Conservation (phyloP, 1,284 basidiomycete genomes). For the Chalciporus sp. region DNA sequence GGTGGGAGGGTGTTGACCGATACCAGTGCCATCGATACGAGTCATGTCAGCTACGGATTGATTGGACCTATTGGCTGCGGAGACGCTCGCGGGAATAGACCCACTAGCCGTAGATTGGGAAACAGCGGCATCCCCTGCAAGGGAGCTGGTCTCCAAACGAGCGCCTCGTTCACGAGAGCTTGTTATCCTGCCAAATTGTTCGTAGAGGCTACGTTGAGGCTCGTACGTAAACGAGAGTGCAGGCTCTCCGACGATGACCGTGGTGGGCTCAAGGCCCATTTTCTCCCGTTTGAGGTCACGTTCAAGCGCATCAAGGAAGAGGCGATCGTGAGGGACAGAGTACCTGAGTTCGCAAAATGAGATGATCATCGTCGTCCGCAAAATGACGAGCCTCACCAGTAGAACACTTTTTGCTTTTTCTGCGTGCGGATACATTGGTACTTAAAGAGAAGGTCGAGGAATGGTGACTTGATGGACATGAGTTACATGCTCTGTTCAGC, state of each 20-base stretch:
- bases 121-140: slow-evolving; percentile 14
- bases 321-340: slow-evolving; percentile 90
- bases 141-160: background rate
- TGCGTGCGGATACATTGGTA: slow-evolving; percentile 94
- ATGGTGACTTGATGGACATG: slow-evolving; percentile 63
- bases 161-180: slow-evolving; percentile 21
- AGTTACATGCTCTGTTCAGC: slow-evolving; percentile 1
- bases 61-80: slow-evolving; percentile 9
- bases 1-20: slow-evolving; percentile 23
- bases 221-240: slow-evolving; percentile 85
- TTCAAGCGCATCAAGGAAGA: slow-evolving; percentile 92
- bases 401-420: slow-evolving; percentile 95
- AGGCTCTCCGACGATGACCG: slow-evolving; percentile 75
- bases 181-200: slow-evolving; percentile 74
- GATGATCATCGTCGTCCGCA: slow-evolving; percentile 3
- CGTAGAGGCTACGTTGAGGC: slow-evolving; percentile 80
- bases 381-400: slow-evolving; percentile 62
- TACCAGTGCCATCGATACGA: slow-evolving; percentile 28
- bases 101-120: slow-evolving; percentile 14
- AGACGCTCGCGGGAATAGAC: slow-evolving; percentile 1
- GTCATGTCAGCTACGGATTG: slow-evolving; percentile 16
- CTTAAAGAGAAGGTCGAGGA: slow-evolving; percentile 90
- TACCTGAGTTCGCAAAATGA: slow-evolving; percentile 53
- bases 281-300: slow-evolving; percentile 93
- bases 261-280: slow-evolving; percentile 83